Evolutionary conservation across 805 yeast genomes (phyloP), one percentile per base, ranked within the genome.

Genomic region (Crinitomyces ghanaensis): DNA sequence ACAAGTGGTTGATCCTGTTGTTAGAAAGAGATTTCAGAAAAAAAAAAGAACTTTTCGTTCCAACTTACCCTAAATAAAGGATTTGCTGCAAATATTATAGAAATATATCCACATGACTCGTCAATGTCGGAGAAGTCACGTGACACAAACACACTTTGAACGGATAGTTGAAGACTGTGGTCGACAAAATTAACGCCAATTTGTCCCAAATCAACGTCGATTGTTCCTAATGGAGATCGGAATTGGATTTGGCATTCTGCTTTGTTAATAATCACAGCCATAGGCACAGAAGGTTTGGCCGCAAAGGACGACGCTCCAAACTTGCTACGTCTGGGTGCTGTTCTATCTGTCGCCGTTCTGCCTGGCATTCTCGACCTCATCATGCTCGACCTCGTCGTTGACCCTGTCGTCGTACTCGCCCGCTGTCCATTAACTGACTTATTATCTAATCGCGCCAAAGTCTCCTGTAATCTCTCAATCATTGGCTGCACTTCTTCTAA

Each of bases 1-100:
- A 63, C 49, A 1, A 74, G 74, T 5, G 51, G 44, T 7, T 54
- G 52, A 23, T 45, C 19, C 12, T 15, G 15, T 5, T 30, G 28
- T 20, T 32, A 21, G 23, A 26, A 9, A 30, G 13, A 8, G 6
- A 26, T 20, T 3, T 18, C 7, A 7, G 19, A 9, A 13, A 3
- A 9, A 26, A 27, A 6, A 26, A 13, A 12, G 6, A 27, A 13
- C 13, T 19, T 9, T 4, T 6, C 14, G 21, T 19, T 15, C 11
- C 12, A 9, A 29, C 41, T 26, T 30, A 35, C 43, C 33, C 36
- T 35, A 14, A 30, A 17, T 12, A 31, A 38, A 8, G 43, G 38
- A 28, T 40, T 41, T 9, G 45, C 43, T 5, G 8, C 21, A 30
- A 42, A 45, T 2, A 43, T 26, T 5, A 45, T 24, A 2, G 46